Conservation (phyloP, 2,329 filamentous ascomycete species). For the Penicillium oxalicum region DNA sequence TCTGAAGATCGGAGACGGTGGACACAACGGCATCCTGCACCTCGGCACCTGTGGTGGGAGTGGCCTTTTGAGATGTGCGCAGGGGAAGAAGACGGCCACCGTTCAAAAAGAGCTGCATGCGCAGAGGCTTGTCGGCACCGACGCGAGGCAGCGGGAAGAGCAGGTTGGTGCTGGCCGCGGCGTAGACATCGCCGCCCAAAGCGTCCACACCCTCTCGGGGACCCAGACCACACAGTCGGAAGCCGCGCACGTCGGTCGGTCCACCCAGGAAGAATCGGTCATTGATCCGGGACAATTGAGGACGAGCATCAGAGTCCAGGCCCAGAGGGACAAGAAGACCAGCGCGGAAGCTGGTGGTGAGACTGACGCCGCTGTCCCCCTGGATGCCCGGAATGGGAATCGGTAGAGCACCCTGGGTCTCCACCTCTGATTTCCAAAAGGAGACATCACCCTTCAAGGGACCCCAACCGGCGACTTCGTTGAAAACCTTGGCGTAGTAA, state of each 20-base stretch:
- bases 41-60: conserved; percentile 46
- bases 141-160: conserved; percentile 77
- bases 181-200: conserved; percentile 85
- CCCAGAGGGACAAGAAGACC: conserved; percentile 80
- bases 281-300: conserved; percentile 72
- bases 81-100: conserved; percentile 78
- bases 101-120: conserved; percentile 87
- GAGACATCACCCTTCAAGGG: conserved; percentile 80
- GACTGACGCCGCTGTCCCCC: conserved; percentile 68
- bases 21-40: conserved; percentile 42
- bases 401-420: conserved; percentile 69
- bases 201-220: conserved; percentile 81
- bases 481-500: conserved; percentile 69
- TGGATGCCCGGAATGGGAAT: conserved; percentile 64
- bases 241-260: conserved; percentile 89
- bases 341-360: conserved; percentile 74
- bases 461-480: conserved; percentile 83
- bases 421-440: conserved; percentile 89
- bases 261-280: conserved; percentile 94
- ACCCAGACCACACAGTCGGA: conserved; percentile 81
- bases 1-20: conserved; percentile 65
- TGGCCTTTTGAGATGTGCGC: conserved; percentile 47
- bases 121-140: conserved; percentile 74
- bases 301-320: conserved; percentile 48
- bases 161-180: conserved; percentile 79